Evolutionary conservation across 805 yeast genomes (phyloP).

Genomic region (Saturnispora ahearnii): DNA sequence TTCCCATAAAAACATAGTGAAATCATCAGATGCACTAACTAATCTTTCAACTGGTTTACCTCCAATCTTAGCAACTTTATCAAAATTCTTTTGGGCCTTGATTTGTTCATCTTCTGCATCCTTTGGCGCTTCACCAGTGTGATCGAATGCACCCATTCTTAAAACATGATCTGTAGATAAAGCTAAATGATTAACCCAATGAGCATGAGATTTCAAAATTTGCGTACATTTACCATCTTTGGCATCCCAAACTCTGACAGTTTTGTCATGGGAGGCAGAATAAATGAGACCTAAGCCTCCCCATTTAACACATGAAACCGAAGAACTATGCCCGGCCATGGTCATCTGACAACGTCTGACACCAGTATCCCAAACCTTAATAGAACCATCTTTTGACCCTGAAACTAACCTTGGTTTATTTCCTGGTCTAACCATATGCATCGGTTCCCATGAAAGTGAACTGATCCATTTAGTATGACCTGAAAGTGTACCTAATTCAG

Average conservation of each 20-base stretch:
- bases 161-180: conserved; percentile 84
- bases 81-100: conserved; percentile 52
- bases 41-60: conserved; percentile 61
- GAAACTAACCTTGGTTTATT: conserved; percentile 65
- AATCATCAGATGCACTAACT: conserved; percentile 94
- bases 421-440: conserved; percentile 66
- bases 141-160: conserved; percentile 83
- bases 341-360: conserved; percentile 58
- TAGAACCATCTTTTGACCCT: conserved; percentile 85
- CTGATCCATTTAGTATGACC: conserved; percentile 92
- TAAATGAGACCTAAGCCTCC: conserved; percentile 81
- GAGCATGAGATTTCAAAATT: conserved; percentile 83
- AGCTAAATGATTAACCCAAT: conserved; percentile 95
- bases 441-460: conserved; percentile 88
- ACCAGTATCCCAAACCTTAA: conserved; percentile 81
- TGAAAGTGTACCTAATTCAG: conserved; percentile 50
- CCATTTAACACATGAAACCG: conserved; percentile 97
- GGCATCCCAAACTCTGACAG: conserved; percentile 87
- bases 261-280: conserved; percentile 92
- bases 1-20: conserved; percentile 97
- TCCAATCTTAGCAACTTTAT: conserved; percentile 50
- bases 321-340: conserved; percentile 77
- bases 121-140: conserved; percentile 40
- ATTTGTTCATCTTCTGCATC: conserved; percentile 38
- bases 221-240: conserved; percentile 68